Base-by-base conservation (phyloP, 2,329 filamentous ascomycete species). In the Clarireedia monteithiana region DNA sequence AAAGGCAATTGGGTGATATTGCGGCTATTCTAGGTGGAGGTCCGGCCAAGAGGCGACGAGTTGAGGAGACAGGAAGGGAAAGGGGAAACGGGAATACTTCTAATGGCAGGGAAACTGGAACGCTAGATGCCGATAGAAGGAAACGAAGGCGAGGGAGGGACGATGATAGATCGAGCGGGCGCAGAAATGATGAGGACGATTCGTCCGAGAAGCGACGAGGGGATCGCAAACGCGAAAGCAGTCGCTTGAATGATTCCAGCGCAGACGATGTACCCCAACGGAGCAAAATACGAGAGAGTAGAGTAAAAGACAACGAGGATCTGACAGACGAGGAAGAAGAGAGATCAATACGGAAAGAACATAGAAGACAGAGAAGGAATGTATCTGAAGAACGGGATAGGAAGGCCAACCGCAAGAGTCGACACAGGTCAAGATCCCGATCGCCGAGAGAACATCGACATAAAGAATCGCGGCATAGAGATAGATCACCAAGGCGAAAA, bases 1-100 rank as follows among this genome's bases (percentile, higher is more conserved):
- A 72, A 47, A 75, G 81, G 9, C 82, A 84, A 67, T 74, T 85
- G 62, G 81, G 81, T 5, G 77, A 80, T 58, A 85, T 85, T 48
- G 76, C 79, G 48, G 79, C 81, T 2, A 82, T 84, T 47, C 66
- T 85, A 5, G 74, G 75, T 24, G 76, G 75, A 5, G 39, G 63
- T 20, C 49, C 62, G 4, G 50, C 44, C 2, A 67, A 65, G 48
- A 58, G 67, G 12, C 64, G 61, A 61, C 53, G 63, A 47, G 58
- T 56, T 49, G 50, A 58, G 53, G 59, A 52, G 17, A 6, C 24
- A 12, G 14, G 45, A 54, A 24, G 46, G 23, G 5, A 48, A 48
- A 34, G 0, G 26, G 24, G 10, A 14, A 15, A 17, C 1, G 17
- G 17, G 30, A 15, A 44, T 14, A 6, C 20, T 44, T 9, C 39